Evolutionary conservation across 768 basidiomycete species (phyloP), one percentile per base, ranked within the genome.

Genomic region (Hortiboletus flavorubellus): DNA sequence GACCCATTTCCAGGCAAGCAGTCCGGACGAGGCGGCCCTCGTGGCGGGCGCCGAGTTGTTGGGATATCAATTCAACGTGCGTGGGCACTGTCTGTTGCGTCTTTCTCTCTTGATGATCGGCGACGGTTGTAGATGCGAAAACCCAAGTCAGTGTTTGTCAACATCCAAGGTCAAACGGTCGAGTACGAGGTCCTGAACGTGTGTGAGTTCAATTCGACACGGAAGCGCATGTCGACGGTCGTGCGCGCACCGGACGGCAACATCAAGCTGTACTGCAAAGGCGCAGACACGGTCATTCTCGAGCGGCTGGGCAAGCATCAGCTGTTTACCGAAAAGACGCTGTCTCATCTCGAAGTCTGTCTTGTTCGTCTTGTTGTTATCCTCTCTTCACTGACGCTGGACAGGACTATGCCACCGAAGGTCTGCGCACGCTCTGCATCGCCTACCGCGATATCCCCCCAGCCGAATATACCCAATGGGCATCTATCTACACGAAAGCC

Each of bases 161-260:
- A 89, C 39, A 78, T 95, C 53, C 76, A 81, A 47, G 93, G 92
- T 18, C 72, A 76, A 51, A 73, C 78, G 1, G 80, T 83, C 53
- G 93, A 98, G 68, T 98, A 86, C 68, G 85, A 98, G 66, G 83
- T 98, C 53, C 73, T 99, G 55, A 98, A 98, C 66, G 89, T 99
- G 42, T 97, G 95, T 81, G 97, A 98, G 74, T 99, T 99, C 80
- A 98, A 98, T 68, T 97, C 93, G 23, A 92, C 93, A 5, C 83
- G 97, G 48, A 98, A 99, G 67, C 83, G 97, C 55, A 98, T 99
- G 97, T 98, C 97, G 29, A 96, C 95, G 2, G 74, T 99, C 62
- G 82, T 99, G 33, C 84, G 93, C 23, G 80, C 82, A 26, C 89
- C 95, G 0, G 86, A 93, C 60, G 94, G 96, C 45, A 86, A 84